Evolutionary conservation across 257 asterid genomes (phyloP).

Genomic region (Dorcoceras hygrometricum): DNA sequence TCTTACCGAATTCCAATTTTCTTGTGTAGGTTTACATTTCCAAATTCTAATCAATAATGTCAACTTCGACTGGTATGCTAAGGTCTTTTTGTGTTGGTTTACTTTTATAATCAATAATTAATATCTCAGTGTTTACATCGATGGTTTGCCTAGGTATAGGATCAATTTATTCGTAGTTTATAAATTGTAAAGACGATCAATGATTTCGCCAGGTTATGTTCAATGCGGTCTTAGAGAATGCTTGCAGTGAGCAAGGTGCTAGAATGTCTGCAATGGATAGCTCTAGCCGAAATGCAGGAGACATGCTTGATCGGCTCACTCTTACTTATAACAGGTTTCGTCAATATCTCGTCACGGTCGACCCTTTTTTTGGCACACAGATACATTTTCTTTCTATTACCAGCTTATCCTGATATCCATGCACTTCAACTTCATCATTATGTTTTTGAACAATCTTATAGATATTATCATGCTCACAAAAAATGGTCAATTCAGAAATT

Average conservation of each 20-base stretch:
- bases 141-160: slow-evolving; percentile 12
- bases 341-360: slow-evolving; percentile 22
- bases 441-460: not conserved
- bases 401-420: not conserved
- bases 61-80: not conserved
- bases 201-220: slow-evolving; percentile 63
- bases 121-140: not conserved
- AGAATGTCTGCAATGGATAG: slow-evolving; percentile 99
- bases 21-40: slow-evolving; percentile 61
- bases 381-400: not conserved
- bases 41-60: not conserved
- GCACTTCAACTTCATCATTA: not conserved
- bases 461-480: not conserved
- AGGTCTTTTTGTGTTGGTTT: slow-evolving; percentile 64
- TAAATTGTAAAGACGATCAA: not conserved
- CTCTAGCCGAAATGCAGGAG: slow-evolving; percentile 99
- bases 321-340: slow-evolving; percentile 88
- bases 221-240: slow-evolving; percentile 91
- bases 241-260: slow-evolving; percentile 99
- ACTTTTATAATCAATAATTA: slow-evolving; percentile 5
- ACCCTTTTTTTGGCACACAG: not conserved
- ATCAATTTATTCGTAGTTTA: not conserved
- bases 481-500: not conserved
- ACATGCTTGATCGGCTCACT: slow-evolving; percentile 98
- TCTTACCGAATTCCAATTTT: slow-evolving; percentile 89